A percentile compares a stretch with the other conserved stretches of the same genome.
Conservation (phyloP, 768 basidiomycete species). For the Termitomyces sp. region DNA sequence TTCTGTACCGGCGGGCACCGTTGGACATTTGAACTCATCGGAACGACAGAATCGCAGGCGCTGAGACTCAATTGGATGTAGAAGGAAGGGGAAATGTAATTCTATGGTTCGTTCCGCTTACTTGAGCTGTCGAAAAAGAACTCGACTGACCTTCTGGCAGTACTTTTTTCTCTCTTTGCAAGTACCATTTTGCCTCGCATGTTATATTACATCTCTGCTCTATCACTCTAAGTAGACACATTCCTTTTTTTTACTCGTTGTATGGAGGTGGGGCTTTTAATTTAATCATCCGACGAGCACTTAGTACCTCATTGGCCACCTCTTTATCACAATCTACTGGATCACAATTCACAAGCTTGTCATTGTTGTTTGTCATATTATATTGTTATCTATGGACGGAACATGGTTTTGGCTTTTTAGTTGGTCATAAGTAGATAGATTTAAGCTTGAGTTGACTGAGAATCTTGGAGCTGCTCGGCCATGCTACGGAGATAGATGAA, state of each 20-base stretch:
- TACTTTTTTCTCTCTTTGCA: slow-evolving; percentile 9
- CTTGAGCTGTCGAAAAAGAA: neutral
- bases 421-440: neutral
- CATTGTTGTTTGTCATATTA: neutral
- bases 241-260: slow-evolving; percentile 6
- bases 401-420: neutral
- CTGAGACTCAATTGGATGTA: slow-evolving; percentile 15
- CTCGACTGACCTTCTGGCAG: slow-evolving; percentile 9
- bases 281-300: slow-evolving; percentile 6
- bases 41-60: slow-evolving; percentile 58
- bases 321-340: slow-evolving; percentile 9
- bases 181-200: slow-evolving; percentile 6
- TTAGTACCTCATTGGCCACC: neutral
- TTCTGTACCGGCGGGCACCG: slow-evolving; percentile 51
- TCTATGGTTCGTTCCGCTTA: slow-evolving; percentile 18
- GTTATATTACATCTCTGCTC: slow-evolving; percentile 13
- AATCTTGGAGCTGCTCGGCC: slow-evolving; percentile 6
- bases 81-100: slow-evolving; percentile 1
- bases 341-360: slow-evolving; percentile 6
- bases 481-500: slow-evolving; percentile 10
- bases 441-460: neutral
- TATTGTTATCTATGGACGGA: slow-evolving; percentile 3
- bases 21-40: slow-evolving; percentile 44
- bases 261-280: slow-evolving; percentile 7
- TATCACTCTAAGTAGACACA: slow-evolving; percentile 10